Evolutionary conservation across 2,329 filamentous ascomycete genomes (phyloP).

Genomic region (Phialocephala subalpina): DNA sequence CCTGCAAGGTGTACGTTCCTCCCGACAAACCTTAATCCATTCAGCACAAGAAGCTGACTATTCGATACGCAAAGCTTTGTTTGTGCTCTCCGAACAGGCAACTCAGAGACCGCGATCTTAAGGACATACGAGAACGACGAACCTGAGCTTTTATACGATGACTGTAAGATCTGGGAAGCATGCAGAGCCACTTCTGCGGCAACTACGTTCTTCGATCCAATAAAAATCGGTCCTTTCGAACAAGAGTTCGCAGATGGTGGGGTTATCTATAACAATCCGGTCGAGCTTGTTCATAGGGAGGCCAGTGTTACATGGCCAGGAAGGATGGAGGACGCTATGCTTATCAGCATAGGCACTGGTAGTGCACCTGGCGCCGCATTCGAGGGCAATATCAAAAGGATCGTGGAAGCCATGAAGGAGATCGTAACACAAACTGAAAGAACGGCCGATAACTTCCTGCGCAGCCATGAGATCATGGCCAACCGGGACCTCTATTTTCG

Average conservation of each 20-base stretch:
- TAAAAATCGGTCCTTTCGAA: conserved; percentile 46
- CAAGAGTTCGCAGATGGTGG: conserved; percentile 53
- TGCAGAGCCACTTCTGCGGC: conserved; percentile 53
- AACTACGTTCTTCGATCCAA: conserved; percentile 49
- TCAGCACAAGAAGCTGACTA: neutral
- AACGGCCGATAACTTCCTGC: conserved; percentile 48
- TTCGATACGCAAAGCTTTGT: conserved; percentile 17
- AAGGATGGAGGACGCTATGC: conserved; percentile 45
- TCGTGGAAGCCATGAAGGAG: conserved; percentile 35
- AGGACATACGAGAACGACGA: conserved; percentile 17
- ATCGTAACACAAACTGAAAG: conserved; percentile 50
- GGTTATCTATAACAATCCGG: conserved; percentile 54
- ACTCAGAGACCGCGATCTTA: conserved; percentile 14
- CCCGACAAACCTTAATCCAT: neutral
- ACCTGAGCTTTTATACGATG: conserved; percentile 3
- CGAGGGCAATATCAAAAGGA: conserved; percentile 39
- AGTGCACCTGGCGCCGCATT: conserved; percentile 41
- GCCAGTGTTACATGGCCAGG: conserved; percentile 47
- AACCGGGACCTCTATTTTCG: conserved; percentile 17
- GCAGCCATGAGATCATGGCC: conserved; percentile 44
- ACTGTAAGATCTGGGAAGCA: conserved; percentile 50
- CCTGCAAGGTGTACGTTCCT: neutral
- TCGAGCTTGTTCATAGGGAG: conserved; percentile 50
- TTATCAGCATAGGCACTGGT: conserved; percentile 52
- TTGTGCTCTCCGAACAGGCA: conserved; percentile 13